Evolutionary conservation across 139 green algal species (phyloP), one percentile per base, ranked within the genome.

Genomic region (Chlorella vulgaris): DNA sequence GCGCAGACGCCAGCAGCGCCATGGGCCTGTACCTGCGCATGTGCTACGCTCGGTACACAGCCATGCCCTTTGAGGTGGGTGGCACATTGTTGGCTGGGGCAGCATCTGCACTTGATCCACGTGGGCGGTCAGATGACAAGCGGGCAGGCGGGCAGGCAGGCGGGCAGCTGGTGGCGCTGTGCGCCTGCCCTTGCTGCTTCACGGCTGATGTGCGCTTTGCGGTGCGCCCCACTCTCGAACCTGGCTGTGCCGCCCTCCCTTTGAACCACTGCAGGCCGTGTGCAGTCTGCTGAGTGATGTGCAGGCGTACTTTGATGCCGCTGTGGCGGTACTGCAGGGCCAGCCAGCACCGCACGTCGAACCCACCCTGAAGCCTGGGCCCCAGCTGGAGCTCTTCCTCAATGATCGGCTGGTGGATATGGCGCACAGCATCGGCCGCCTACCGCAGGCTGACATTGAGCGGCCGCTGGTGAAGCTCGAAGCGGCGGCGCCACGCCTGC

Each of bases 51-150:
- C 62, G 62, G 1, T 76, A 76, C 65, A 58, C 65, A 0, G 65
- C 66, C 35, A 83, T 83, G 77, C 26, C 77, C 0, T 83, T 69
- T 36, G 77, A 83, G 77, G 77, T 60, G 66, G 65, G 0, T 1
- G 36, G 73, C 35, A 42, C 7, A 29, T 22, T 22, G 65, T 13
- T 39, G 61, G 61, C 8, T 33, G 28, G 61, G 61, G n/a, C 21
- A 8, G 15, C 28, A 10, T 24, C 31, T 33, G 28, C n/a, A n/a
- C n/a, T n/a, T n/a, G n/a, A n/a, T n/a, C n/a, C n/a, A n/a, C n/a
- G n/a, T n/a, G n/a, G n/a, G n/a, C n/a, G n/a, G n/a, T n/a, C n/a
- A n/a, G n/a, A n/a, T n/a, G n/a, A n/a, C n/a, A n/a, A n/a, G n/a
- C n/a, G n/a, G n/a, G n/a, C 60, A 68, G 10, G 26, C 7, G 15